Base-by-base conservation (phyloP, 1,139 yeast genomes). In the Kodamaea plutei region DNA sequence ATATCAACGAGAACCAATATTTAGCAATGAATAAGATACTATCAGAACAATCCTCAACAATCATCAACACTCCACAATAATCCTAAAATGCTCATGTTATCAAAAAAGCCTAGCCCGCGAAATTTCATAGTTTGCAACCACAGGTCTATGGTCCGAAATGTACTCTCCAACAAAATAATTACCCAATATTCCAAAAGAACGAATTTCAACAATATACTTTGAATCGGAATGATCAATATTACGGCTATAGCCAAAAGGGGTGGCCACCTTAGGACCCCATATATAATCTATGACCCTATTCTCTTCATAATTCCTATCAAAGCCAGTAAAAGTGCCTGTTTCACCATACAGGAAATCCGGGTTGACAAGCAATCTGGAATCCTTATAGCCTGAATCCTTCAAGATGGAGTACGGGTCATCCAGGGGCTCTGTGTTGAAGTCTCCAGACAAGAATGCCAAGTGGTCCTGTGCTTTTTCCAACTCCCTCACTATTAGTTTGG, bases 361-460 rank as follows among this genome's bases (percentile, higher is more conserved):
- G 25, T 37, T 38, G 4, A 44, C 37, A 22, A 40, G 32, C 8
- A 33, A 33, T 2, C 53, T 34, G 11, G 48, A 40, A 29, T 52
- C 55, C 18, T 39, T 41, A 33, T 40, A 45, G 2, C 50, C 54
- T 3, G 47, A 29, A 4, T 12, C 25, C 8, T 31, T 26, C 34
- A 52, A 40, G 4, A 52, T 36, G 10, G 34, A 30, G 30, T 50
- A 50, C 2, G 56, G 55, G 28, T 62, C 70, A 39, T 73, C 78
- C 2, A 53, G 49, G 3, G 78, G 78, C 36, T 69, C 68, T 10
- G 79, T 70, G 43, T 76, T 76, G 51, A 76, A 70, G 48, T 76
- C 82, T 5, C 78, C 78, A 15, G 45, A 34, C 26, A 50, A 37
- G 21, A 52, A 44, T 15, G 69, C 60, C 54, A 70, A 64, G 35